phyloP scores from a whole-genome alignment of 768 basidiomycete species.

The Tricholomella constricta region DNA sequence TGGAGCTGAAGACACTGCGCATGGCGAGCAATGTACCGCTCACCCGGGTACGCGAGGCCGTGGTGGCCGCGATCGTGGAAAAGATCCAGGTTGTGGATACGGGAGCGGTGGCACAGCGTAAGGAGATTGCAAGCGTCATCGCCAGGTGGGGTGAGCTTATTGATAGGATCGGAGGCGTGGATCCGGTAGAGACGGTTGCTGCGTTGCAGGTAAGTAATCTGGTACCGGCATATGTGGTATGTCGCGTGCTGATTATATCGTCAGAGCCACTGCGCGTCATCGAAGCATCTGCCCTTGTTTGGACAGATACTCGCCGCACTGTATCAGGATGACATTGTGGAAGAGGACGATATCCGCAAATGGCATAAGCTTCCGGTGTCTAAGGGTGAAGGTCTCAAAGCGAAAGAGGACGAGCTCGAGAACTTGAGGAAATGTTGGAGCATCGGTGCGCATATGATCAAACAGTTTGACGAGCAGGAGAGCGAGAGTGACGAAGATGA shows the following conservation, averaged over 20 bases:
- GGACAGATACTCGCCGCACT: constrained; percentile 82
- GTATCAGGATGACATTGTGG: constrained; percentile 91
- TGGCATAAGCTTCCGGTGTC: constrained; percentile 73
- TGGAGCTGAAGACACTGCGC: constrained; percentile 94
- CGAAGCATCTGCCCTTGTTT: constrained; percentile 69
- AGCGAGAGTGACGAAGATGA: constrained; percentile 39
- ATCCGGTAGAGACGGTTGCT: constrained; percentile 78
- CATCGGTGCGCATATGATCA: constrained; percentile 72
- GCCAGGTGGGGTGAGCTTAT: constrained; percentile 84
- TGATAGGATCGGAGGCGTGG: constrained; percentile 77
- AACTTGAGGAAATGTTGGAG: constrained; percentile 70
- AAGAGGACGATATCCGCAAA: constrained; percentile 84
- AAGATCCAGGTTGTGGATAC: constrained; percentile 64
- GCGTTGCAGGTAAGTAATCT: constrained; percentile 65
- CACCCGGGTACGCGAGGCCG: constrained; percentile 81
- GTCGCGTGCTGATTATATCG: neutral
- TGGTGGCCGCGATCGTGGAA: constrained; percentile 82
- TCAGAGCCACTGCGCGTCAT: constrained; percentile 67
- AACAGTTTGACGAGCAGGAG: constrained; percentile 81
- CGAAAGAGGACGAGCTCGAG: constrained; percentile 41
- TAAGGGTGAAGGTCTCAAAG: constrained; percentile 49
- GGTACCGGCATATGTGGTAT: neutral
- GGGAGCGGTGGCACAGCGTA: constrained; percentile 58
- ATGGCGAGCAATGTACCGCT: constrained; percentile 96
- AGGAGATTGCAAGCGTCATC: constrained; percentile 63